Conservation (phyloP, 2,329 filamentous ascomycete genomes). For the Aschersonia sp. region DNA sequence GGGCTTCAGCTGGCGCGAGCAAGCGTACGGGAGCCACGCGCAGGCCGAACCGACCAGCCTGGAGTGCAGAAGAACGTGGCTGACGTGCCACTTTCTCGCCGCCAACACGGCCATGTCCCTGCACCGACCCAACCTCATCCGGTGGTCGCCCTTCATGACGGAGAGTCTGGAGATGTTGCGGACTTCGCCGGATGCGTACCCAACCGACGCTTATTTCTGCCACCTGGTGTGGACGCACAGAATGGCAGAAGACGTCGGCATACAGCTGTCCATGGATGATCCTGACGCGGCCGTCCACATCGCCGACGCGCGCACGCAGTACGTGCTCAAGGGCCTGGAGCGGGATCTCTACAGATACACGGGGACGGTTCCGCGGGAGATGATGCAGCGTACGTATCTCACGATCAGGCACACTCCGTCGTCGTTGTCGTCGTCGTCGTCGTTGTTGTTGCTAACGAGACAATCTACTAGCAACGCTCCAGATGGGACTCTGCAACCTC, state of each 20-base stretch:
- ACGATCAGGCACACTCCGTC: neutral
- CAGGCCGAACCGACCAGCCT: conserved; percentile 37
- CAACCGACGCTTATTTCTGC: conserved; percentile 42
- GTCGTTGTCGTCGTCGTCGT: neutral
- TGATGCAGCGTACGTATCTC: conserved; percentile 38
- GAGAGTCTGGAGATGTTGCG: conserved; percentile 43
- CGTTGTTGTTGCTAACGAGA: neutral
- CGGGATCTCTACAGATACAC: conserved; percentile 47
- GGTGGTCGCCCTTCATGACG: conserved; percentile 45
- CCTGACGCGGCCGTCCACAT: conserved; percentile 38
- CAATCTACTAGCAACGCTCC: conserved; percentile 31
- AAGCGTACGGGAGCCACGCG: conserved; percentile 23
- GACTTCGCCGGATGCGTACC: conserved; percentile 36
- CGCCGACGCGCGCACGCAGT: conserved; percentile 47
- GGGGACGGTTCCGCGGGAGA: conserved; percentile 33
- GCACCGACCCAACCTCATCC: conserved; percentile 44
- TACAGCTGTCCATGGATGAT: conserved; percentile 55
- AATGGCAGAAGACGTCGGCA: conserved; percentile 53
- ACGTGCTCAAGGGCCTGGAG: conserved; percentile 50
- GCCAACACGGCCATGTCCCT: conserved; percentile 46
- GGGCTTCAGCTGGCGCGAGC: conserved; percentile 22
- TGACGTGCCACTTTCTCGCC: conserved; percentile 44
- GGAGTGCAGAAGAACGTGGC: conserved; percentile 42
- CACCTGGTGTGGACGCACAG: conserved; percentile 45
- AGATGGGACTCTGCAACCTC: conserved; percentile 49